Conservation (phyloP, 257 asterid species). For the Thymus mandschuricus region DNA sequence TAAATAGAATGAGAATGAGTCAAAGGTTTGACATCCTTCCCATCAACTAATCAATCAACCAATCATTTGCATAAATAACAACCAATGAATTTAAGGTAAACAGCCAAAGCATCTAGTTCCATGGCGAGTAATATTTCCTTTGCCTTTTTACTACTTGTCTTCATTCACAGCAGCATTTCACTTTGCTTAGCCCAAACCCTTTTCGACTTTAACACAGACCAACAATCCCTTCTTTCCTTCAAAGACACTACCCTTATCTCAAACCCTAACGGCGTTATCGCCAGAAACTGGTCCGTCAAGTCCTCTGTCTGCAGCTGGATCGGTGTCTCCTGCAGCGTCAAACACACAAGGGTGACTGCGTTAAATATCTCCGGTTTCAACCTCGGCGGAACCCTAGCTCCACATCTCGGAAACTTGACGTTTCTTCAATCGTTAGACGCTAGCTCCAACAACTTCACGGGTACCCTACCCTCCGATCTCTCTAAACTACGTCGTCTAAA, state of each 20-base stretch:
- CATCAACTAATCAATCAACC: too few relatives aligned
- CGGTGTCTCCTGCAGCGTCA: neutral
- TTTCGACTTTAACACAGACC: neutral
- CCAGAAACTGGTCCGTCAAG: neutral
- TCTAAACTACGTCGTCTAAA: neutral
- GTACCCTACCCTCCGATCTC: neutral
- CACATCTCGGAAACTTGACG: slow-evolving; percentile 8
- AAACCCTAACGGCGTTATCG: neutral
- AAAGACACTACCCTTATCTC: neutral
- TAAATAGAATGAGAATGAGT: too few relatives aligned
- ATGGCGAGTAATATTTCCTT: neutral
- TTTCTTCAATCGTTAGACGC: neutral
- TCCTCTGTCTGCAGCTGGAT: neutral
- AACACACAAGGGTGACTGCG: neutral
- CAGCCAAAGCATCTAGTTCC: too few relatives aligned
- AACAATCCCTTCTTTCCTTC: neutral
- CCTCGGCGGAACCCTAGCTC: neutral
- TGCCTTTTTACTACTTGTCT: neutral
- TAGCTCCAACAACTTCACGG: neutral
- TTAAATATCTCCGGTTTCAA: neutral
- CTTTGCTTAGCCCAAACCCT: neutral
- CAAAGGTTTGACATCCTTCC: too few relatives aligned
- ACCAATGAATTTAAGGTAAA: too few relatives aligned
- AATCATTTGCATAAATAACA: too few relatives aligned
- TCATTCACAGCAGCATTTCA: neutral